Evolutionary conservation across 2,329 filamentous ascomycete species (phyloP), one percentile per base, ranked within the genome.

Genomic region (Paecilomyces sp.): DNA sequence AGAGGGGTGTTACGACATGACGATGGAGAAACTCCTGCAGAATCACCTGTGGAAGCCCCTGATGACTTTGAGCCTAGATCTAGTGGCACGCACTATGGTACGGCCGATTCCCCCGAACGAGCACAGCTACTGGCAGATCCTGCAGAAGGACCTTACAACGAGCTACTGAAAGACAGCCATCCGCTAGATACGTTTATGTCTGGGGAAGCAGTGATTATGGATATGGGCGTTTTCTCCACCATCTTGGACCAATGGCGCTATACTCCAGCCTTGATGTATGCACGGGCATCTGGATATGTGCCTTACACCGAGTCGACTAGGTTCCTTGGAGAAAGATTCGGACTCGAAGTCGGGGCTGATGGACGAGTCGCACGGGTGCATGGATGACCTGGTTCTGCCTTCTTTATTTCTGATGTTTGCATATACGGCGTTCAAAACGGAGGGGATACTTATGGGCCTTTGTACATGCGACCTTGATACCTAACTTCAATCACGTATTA

Each of bases 1-100:
- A 78, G 82, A 31, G 85, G 85, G 1, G 69, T 85, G 2, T 65
- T 79, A 18, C 77, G 77, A 58, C 67, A 66, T 60, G 74, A 72
- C 54, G 56, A 63, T 54, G 4, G 52, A 36, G 25, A 58, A 60
- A 4, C 41, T 25, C 41, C 36, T n/a, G 54, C 36, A 28, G 11
- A 18, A 56, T 12, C 52, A 59, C 73, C 65, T 59, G 71, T 69
- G 62, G 67, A 76, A 8, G 77, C 75, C 55, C 71, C 76, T 50
- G 78, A 80, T 62, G 67, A 77, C 62, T 74, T 79, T 54, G 66
- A 70, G 57, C 51, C 76, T 57, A 66, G 67, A 60, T 50, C 71
- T 55, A 54, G 68, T 9, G 57, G 51, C 53, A 13, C 57, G 31
- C 15, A 53, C 13, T 28, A 58, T n/a, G 62, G 54, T 7, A 55